Evolutionary conservation across 2,329 filamentous ascomycete genomes (phyloP).

Genomic region (Fusarium humuli): DNA sequence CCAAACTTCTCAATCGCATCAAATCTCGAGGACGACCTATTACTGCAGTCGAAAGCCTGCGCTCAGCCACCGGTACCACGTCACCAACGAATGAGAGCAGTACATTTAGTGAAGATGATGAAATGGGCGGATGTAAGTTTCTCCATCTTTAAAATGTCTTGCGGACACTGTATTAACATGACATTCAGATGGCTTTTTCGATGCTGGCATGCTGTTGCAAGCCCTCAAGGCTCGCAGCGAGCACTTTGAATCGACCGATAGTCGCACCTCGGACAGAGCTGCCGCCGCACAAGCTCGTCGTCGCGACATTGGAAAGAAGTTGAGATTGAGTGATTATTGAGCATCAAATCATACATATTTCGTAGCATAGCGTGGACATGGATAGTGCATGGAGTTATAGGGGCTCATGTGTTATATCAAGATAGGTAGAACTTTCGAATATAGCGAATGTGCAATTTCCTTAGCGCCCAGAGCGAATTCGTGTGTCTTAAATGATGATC

Average conservation of each 20-base stretch:
- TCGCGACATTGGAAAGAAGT: constrained; percentile 79
- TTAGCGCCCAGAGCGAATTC: neutral
- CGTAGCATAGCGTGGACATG: constrained; percentile 26
- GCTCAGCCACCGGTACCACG: constrained; percentile 61
- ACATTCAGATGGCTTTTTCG: constrained; percentile 91
- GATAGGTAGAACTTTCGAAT: constrained; percentile 1
- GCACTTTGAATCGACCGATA: constrained; percentile 62
- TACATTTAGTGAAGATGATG: constrained; percentile 84
- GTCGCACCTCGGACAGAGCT: constrained; percentile 68
- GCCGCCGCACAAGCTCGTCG: constrained; percentile 69
- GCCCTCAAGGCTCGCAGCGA: constrained; percentile 80
- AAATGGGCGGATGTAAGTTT: constrained; percentile 90
- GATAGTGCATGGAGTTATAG: constrained; percentile 36
- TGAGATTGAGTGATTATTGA: constrained; percentile 77
- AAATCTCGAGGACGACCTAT: constrained; percentile 82
- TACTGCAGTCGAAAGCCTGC: constrained; percentile 63
- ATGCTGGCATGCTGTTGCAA: constrained; percentile 92
- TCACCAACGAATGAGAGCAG: constrained; percentile 77
- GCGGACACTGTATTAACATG: constrained; percentile 44
- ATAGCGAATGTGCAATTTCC: neutral
- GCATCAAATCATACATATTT: neutral
- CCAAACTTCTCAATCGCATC: constrained; percentile 59
- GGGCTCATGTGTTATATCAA: constrained; percentile 23
- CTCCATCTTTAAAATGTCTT: neutral
- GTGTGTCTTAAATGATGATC: neutral